Evolutionary conservation across 495 filamentous ascomycete species (phyloP).

Genomic region (Aspergillus ostianus): DNA sequence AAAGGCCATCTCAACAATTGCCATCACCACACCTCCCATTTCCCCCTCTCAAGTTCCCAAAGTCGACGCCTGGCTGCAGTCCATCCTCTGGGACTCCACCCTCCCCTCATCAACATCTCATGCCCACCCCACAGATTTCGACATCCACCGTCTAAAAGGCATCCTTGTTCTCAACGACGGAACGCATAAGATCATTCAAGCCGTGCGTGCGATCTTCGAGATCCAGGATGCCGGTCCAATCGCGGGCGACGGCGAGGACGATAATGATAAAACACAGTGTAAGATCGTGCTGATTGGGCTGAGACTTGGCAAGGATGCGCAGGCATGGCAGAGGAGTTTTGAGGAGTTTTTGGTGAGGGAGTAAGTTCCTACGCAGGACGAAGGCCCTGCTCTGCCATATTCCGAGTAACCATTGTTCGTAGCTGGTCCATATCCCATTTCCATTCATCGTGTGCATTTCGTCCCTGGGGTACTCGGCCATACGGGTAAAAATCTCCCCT

Average conservation of each 20-base stretch:
- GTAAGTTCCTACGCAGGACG: too few relatives aligned
- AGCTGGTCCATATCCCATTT: too few relatives aligned
- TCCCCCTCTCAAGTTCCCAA: conserved; percentile 47
- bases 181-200: conserved; percentile 74
- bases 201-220: conserved; percentile 91
- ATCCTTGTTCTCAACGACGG: conserved; percentile 63
- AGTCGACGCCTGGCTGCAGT: conserved; percentile 81
- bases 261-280: conserved; percentile 36
- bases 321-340: conserved; percentile 35
- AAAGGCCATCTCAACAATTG: conserved; percentile 85
- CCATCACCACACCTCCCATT: conserved; percentile 61
- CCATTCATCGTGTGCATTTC: too few relatives aligned
- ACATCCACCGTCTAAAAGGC: conserved; percentile 87
- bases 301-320: conserved; percentile 44
- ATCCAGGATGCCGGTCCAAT: conserved; percentile 63
- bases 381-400: too few relatives aligned
- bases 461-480: too few relatives aligned
- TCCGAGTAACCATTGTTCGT: too few relatives aligned
- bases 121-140: conserved; percentile 43
- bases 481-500: too few relatives aligned
- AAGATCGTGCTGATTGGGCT: conserved; percentile 83
- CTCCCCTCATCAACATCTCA: conserved; percentile 45
- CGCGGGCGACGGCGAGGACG: conserved; percentile 16
- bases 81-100: conserved; percentile 75
- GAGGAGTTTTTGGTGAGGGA: conserved; percentile 27